These are phyloP conservation scores for Jamesozyma lodderae DNA, from an alignment of 805 yeast genomes.

Conservation along the genomic window DNA sequence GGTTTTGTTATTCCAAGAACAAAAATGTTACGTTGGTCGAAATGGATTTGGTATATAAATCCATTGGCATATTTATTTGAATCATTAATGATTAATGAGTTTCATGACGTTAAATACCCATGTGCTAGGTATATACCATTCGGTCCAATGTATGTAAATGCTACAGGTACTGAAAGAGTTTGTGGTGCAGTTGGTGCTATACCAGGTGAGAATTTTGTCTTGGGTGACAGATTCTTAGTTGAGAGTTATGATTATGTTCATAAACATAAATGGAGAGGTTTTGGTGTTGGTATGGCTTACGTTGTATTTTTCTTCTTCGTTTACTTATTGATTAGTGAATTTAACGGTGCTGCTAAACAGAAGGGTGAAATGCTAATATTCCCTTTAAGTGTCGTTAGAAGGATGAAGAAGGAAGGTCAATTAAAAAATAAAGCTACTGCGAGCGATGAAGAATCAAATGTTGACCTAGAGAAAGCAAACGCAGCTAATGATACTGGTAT, in stretches of 20 bases:
- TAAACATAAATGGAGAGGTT: conserved; percentile 49
- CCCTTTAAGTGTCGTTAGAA: conserved; percentile 39
- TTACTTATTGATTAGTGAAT: conserved; percentile 43
- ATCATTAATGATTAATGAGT: conserved; percentile 38
- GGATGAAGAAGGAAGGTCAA: conserved; percentile 33
- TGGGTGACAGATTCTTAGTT: conserved; percentile 39
- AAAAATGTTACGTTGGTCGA: conserved; percentile 39
- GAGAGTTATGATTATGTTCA: conserved; percentile 34
- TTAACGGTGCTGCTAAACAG: conserved; percentile 43
- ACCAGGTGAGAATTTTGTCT: conserved; percentile 38
- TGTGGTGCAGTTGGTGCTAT: conserved; percentile 47
- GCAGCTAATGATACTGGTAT: conserved; percentile 6
- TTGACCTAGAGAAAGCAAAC: conserved; percentile 5
- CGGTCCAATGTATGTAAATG: conserved; percentile 34
- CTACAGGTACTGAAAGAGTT: conserved; percentile 23
- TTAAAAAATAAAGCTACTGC: background rate
- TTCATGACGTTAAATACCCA: conserved; percentile 29
- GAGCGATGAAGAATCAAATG: background rate
- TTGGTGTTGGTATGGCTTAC: conserved; percentile 48
- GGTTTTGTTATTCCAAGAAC: conserved; percentile 39
- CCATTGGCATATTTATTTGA: conserved; percentile 38
- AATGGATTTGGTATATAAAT: conserved; percentile 38
- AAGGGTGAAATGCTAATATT: conserved; percentile 55
- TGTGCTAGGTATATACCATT: conserved; percentile 36
- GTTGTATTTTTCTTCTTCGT: conserved; percentile 41